These are phyloP conservation scores for Pichia sp. DNA, from an alignment of 1,139 yeast genomes.

Conservation along the genomic window DNA sequence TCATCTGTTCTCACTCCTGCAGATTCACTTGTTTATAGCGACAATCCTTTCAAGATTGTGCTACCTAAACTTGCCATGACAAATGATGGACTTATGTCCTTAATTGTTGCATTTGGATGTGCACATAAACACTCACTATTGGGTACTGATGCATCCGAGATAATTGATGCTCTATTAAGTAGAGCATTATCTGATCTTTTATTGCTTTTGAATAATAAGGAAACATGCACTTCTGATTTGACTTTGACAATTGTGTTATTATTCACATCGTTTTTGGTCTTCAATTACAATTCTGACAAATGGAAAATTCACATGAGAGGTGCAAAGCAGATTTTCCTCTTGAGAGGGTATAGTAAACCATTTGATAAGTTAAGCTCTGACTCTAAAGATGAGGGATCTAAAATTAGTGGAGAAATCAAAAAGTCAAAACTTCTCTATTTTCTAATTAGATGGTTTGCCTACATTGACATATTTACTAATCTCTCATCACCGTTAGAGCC, in stretches of 20 bases:
- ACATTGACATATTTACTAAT: conserved; percentile 62
- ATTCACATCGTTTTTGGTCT: conserved; percentile 57
- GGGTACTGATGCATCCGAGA: conserved; percentile 34
- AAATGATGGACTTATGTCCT: conserved; percentile 50
- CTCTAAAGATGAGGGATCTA: conserved; percentile 11
- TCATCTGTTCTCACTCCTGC: conserved; percentile 64
- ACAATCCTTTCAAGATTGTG: conserved; percentile 59
- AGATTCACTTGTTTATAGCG: conserved; percentile 47
- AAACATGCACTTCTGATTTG: conserved; percentile 54
- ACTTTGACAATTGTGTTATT: conserved; percentile 59
- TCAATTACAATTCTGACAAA: conserved; percentile 40
- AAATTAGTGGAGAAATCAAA: conserved; percentile 19
- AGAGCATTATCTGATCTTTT: conserved; percentile 54
- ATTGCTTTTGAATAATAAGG: conserved; percentile 41
- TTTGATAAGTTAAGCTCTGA: conserved; percentile 26
- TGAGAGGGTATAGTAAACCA: conserved; percentile 40
- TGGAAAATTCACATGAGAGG: conserved; percentile 67
- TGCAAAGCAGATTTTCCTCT: conserved; percentile 58
- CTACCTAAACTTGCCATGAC: conserved; percentile 67
- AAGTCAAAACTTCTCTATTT: conserved; percentile 48
- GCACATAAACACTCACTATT: conserved; percentile 37
- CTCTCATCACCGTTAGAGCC: conserved; percentile 34
- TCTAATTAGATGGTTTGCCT: conserved; percentile 65
- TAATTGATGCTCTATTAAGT: conserved; percentile 45
- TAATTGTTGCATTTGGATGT: conserved; percentile 64